A percentile compares a stretch with the other conserved stretches of the same genome.
These are phyloP conservation scores for Ogataea ramenticola DNA, from an alignment of 805 yeast species.

Conservation along the genomic window DNA sequence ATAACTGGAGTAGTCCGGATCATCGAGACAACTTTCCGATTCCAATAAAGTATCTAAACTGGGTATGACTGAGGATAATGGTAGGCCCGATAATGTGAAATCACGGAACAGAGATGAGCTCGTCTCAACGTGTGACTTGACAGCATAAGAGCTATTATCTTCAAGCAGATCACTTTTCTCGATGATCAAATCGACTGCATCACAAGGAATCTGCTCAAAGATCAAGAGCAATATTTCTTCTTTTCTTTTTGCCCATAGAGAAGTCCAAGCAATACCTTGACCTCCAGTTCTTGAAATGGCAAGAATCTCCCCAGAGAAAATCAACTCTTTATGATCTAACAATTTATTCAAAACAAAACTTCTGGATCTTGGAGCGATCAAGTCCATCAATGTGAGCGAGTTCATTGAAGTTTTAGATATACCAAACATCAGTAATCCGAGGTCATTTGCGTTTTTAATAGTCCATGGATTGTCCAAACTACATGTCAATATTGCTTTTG, in stretches of 20 bases:
- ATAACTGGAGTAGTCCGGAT: neutral
- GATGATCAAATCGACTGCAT: slow-evolving; percentile 51
- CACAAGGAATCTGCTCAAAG: slow-evolving; percentile 78
- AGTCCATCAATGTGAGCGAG: slow-evolving; percentile 61
- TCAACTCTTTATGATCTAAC: slow-evolving; percentile 35
- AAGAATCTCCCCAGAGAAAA: slow-evolving; percentile 78
- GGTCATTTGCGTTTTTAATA: slow-evolving; percentile 78
- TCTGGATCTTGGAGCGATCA: slow-evolving; percentile 71
- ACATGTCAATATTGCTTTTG: slow-evolving; percentile 84
- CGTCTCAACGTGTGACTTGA: slow-evolving; percentile 17
- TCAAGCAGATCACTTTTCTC: slow-evolving; percentile 26
- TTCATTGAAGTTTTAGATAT: slow-evolving; percentile 57
- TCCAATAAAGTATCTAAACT: slow-evolving; percentile 13
- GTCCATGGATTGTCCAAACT: slow-evolving; percentile 69
- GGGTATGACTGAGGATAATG: slow-evolving; percentile 15
- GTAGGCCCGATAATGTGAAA: slow-evolving; percentile 9
- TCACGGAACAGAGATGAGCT: slow-evolving; percentile 14
- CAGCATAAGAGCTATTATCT: slow-evolving; percentile 10
- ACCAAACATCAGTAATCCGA: slow-evolving; percentile 85
- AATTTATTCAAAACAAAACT: slow-evolving; percentile 58
- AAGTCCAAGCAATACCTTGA: slow-evolving; percentile 68
- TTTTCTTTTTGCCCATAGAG: slow-evolving; percentile 82
- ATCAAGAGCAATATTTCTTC: slow-evolving; percentile 70
- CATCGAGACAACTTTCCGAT: neutral
- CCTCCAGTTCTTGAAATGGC: slow-evolving; percentile 71